Conservation (phyloP, 2,329 filamentous ascomycete species). For the Xylariaceae sp. region DNA sequence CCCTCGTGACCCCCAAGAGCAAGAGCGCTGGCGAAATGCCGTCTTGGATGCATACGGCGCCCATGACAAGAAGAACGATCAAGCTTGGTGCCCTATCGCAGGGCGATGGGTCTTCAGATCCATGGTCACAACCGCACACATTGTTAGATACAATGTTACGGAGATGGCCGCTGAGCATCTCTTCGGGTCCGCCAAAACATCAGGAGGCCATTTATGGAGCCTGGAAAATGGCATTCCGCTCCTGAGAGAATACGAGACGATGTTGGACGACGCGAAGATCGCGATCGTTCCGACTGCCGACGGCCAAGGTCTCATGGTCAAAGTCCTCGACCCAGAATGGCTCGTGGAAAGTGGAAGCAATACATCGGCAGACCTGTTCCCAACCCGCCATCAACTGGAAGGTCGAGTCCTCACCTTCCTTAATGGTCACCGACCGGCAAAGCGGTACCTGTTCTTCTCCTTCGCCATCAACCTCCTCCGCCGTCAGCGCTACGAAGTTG, state of each 20-base stretch:
- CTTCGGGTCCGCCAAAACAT: constrained; percentile 7
- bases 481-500: not conserved
- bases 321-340: no score
- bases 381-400: not conserved
- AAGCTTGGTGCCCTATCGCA: not conserved
- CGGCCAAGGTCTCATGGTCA: constrained; percentile 8
- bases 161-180: constrained; percentile 10
- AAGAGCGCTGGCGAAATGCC: constrained; percentile 10
- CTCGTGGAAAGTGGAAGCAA: no score
- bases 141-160: constrained; percentile 12
- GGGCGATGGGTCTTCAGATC: not conserved
- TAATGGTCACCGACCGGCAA: not conserved
- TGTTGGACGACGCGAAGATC: constrained; percentile 11
- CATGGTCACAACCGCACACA: constrained; percentile 8
- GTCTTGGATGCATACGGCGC: constrained; percentile 11
- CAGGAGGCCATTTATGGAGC: constrained; percentile 11
- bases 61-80: not conserved
- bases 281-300: constrained; percentile 13
- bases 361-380: no score
- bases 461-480: not conserved
- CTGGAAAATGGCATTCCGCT: constrained; percentile 9
- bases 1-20: constrained; percentile 4
- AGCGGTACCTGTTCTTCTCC: not conserved
- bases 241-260: not conserved
- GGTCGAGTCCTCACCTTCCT: not conserved